Base-by-base conservation (phyloP, 495 filamentous ascomycete genomes). In the Neurospora terricola region DNA sequence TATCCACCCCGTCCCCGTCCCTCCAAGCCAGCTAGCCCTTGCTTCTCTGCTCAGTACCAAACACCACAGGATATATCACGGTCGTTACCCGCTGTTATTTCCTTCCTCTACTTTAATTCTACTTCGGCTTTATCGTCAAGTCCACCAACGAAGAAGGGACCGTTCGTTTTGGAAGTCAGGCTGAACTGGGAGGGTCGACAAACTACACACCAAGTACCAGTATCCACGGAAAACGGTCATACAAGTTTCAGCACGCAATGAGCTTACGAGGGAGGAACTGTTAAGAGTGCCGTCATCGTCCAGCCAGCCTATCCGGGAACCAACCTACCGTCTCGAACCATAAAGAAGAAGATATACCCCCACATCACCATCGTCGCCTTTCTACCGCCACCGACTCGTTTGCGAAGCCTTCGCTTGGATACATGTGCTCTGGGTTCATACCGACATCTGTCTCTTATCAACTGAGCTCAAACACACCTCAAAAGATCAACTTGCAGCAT, bases 21-120 rank as follows among this genome's bases (percentile, higher is more conserved):
- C 43, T 62, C 68, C 68, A 74, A 72, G 38, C 73, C 69, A 59
- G 38, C 73, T 69, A 68, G 70, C 70, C 72, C 73, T 73, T 72
- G 69, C 70, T 75, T 72, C 72, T 73, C 73, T 74, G 74, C 76
- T 81, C 78, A 77, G 82, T 82, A 82, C 75, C 78, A 81, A 81
- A 84, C 79, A 84, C 83, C 82, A 83, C 81, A 85, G 80, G 82
- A 83, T 84, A 85, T 84, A 85, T 84, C 83, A 79, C 81, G 77
- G 78, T 77, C 79, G 79, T 77, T 78, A 77, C 81, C 81, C 81
- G 75, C 79, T 73, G 75, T 76, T 73, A 34, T 34, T 34, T 36
- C 21, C 48, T 66, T 66, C 54, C 14, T 34, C 54, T 36, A 16
- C 27, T 30, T 30, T 62, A 5, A 66, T 34, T 34, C 27, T 66